phyloP scores from a whole-genome alignment of 495 filamentous ascomycete genomes.

The Aspergillus steynii region DNA sequence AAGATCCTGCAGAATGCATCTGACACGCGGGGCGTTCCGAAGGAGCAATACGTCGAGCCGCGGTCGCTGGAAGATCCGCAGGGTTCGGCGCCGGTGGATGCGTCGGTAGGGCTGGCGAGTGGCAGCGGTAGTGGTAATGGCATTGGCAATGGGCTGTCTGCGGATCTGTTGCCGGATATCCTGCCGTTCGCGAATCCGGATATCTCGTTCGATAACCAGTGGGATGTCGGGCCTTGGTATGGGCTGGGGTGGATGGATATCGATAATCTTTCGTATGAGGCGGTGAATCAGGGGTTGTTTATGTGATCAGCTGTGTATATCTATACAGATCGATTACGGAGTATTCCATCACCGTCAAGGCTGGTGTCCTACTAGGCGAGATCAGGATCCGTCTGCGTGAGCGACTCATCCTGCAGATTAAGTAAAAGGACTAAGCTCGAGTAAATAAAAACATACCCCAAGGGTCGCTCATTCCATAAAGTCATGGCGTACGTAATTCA shows the following conservation, averaged over 20 bases:
- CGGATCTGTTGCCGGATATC: slow-evolving; percentile 16
- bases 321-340: too few relatives aligned
- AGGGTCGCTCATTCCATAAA: too few relatives aligned
- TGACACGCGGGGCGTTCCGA: not conserved
- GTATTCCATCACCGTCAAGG: too few relatives aligned
- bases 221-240: slow-evolving; percentile 15
- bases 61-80: not conserved
- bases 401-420: too few relatives aligned
- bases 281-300: slow-evolving; percentile 1
- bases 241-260: slow-evolving; percentile 17
- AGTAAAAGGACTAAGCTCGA: too few relatives aligned
- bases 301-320: not conserved
- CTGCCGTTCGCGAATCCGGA: slow-evolving; percentile 19
- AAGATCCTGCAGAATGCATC: slow-evolving; percentile 18
- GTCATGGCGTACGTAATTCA: too few relatives aligned
- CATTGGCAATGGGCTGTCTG: not conserved
- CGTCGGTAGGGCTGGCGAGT: not conserved
- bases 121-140: not conserved
- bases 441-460: too few relatives aligned
- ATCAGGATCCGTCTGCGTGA: too few relatives aligned
- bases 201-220: slow-evolving; percentile 19
- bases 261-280: slow-evolving; percentile 4
- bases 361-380: too few relatives aligned
- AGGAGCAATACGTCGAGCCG: not conserved
- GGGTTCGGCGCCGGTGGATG: not conserved